A percentile compares a stretch with the other conserved stretches of the same genome.
Evolutionary conservation across 2,329 filamentous ascomycete species (phyloP).

Genomic region (Cephalotrichum gorgonifer): DNA sequence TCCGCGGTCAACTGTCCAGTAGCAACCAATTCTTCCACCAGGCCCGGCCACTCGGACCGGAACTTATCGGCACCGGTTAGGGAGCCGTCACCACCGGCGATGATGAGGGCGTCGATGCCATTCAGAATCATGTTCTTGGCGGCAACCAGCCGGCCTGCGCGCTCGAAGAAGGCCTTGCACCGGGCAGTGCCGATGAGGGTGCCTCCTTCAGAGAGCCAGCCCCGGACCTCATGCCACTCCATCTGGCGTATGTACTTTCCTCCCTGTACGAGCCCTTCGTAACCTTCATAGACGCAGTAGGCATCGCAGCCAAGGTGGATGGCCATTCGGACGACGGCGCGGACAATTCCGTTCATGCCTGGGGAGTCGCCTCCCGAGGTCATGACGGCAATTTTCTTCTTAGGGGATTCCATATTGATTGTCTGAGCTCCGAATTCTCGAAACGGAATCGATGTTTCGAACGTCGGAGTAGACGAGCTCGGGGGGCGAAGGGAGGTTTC

Average conservation of each 20-base stretch:
- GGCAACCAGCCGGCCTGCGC: conserved; percentile 69
- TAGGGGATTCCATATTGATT: conserved; percentile 28
- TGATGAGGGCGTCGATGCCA: conserved; percentile 91
- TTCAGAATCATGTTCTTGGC: conserved; percentile 91
- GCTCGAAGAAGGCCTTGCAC: conserved; percentile 86
- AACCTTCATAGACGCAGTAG: conserved; percentile 83
- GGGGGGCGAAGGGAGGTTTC: not conserved
- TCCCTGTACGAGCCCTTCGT: conserved; percentile 86
- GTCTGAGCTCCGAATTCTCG: not conserved
- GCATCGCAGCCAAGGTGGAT: conserved; percentile 75
- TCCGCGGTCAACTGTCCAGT: conserved; percentile 59
- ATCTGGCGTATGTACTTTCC: conserved; percentile 81
- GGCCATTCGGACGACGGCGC: conserved; percentile 83
- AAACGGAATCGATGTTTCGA: not conserved
- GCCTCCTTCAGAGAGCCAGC: conserved; percentile 87
- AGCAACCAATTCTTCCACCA: conserved; percentile 74
- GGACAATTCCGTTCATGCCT: conserved; percentile 87
- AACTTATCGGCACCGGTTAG: conserved; percentile 94
- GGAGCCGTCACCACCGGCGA: conserved; percentile 94
- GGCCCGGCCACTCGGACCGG: conserved; percentile 79
- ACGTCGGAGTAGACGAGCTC: not conserved
- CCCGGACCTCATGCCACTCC: conserved; percentile 87
- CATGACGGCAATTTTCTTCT: conserved; percentile 76
- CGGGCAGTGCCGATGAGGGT: conserved; percentile 93
- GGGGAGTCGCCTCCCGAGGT: conserved; percentile 91